A percentile compares a stretch with the other conserved stretches of the same genome.
Evolutionary conservation across 1,139 yeast genomes (phyloP).

Genomic region (Pichia sp.): DNA sequence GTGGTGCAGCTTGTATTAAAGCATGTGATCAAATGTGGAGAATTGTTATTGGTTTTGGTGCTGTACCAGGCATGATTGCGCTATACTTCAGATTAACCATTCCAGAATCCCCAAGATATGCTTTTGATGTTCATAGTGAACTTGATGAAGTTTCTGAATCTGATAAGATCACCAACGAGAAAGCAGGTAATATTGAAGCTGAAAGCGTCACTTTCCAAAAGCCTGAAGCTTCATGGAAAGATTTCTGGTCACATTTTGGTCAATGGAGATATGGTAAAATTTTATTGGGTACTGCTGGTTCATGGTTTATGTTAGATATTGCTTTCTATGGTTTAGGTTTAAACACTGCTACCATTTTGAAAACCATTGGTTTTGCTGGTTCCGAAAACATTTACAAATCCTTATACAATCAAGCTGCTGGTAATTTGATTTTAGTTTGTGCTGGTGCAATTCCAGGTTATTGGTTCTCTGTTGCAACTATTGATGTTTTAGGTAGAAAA

Average conservation of each 20-base stretch:
- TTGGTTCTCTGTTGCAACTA: slow-evolving; percentile 71
- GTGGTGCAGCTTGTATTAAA: slow-evolving; percentile 51
- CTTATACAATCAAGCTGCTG: slow-evolving; percentile 72
- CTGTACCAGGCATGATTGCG: slow-evolving; percentile 79
- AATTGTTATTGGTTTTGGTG: slow-evolving; percentile 77
- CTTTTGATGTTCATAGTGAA: slow-evolving; percentile 61
- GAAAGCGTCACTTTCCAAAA: slow-evolving; percentile 23
- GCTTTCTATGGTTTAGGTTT: slow-evolving; percentile 88
- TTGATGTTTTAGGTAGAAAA: slow-evolving; percentile 76
- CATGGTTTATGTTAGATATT: slow-evolving; percentile 94
- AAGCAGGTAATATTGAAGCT: slow-evolving; percentile 30
- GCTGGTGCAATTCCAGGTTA: slow-evolving; percentile 92
- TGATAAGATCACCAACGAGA: slow-evolving; percentile 37
- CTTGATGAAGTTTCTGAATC: slow-evolving; percentile 47
- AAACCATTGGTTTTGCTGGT: slow-evolving; percentile 75
- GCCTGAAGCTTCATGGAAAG: slow-evolving; percentile 51
- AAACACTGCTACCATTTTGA: slow-evolving; percentile 71
- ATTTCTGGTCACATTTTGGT: slow-evolving; percentile 63
- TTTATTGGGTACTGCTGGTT: slow-evolving; percentile 88
- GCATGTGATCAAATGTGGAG: slow-evolving; percentile 96
- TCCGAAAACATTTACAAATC: slow-evolving; percentile 52
- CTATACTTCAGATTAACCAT: slow-evolving; percentile 85
- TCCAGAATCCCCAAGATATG: slow-evolving; percentile 89
- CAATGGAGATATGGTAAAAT: slow-evolving; percentile 87
- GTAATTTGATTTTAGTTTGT: slow-evolving; percentile 81